Percentiles rank a stretch among this genome's conserved stretches.
Evolutionary conservation across 1,284 basidiomycete species (phyloP).

Genomic region (Tranzscheliella williamsii): DNA sequence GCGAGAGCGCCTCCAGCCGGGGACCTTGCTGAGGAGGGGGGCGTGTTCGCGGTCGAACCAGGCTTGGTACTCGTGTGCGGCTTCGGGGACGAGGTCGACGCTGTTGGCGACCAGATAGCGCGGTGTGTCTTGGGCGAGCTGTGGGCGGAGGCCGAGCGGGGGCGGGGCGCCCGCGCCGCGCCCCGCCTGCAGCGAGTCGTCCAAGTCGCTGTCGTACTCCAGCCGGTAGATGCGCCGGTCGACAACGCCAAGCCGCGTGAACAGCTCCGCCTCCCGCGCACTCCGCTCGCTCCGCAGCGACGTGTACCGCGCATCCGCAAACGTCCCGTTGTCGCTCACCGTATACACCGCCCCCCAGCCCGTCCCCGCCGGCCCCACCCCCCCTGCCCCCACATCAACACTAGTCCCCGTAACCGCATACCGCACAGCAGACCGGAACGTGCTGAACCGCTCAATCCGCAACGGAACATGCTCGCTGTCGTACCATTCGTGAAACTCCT

Average conservation of each 20-base stretch:
- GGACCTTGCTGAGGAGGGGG: slow-evolving; percentile 27
- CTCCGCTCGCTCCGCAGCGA: slow-evolving; percentile 56
- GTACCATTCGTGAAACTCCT: slow-evolving; percentile 62
- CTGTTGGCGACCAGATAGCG: slow-evolving; percentile 36
- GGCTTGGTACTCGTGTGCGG: slow-evolving; percentile 19
- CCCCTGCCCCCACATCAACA: background rate
- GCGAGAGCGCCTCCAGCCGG: slow-evolving; percentile 48
- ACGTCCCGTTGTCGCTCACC: slow-evolving; percentile 53
- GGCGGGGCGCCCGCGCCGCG: background rate
- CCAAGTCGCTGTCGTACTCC: slow-evolving; percentile 37
- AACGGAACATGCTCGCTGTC: slow-evolving; percentile 62
- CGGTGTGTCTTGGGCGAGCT: slow-evolving; percentile 6
- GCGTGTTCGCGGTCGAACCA: slow-evolving; percentile 51
- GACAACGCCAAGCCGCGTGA: slow-evolving; percentile 56
- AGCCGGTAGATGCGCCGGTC: slow-evolving; percentile 60
- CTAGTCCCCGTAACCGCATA: slow-evolving; percentile 8
- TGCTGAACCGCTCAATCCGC: slow-evolving; percentile 36
- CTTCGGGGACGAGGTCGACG: slow-evolving; percentile 16
- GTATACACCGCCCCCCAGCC: slow-evolving; percentile 61
- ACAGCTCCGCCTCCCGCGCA: slow-evolving; percentile 59
- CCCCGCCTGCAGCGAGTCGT: background rate
- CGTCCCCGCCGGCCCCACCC: slow-evolving; percentile 7
- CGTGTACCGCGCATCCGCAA: slow-evolving; percentile 57
- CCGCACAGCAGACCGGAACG: slow-evolving; percentile 17
- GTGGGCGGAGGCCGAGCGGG: slow-evolving; percentile 10